Evolutionary conservation across 257 asterid species (phyloP).

Genomic region (Penstemon newberryi): DNA sequence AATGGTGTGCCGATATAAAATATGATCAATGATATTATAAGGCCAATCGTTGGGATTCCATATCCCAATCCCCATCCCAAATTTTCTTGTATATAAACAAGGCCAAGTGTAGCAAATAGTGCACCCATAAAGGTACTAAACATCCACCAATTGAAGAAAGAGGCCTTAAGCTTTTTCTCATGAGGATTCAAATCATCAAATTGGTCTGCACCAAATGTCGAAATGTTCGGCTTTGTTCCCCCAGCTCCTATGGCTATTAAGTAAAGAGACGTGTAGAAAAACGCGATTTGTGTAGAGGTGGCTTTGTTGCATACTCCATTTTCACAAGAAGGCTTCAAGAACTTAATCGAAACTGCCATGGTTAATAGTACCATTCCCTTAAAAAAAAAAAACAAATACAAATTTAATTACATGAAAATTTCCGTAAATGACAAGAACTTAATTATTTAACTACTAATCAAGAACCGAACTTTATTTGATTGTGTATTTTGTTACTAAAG

Average conservation of each 20-base stretch:
- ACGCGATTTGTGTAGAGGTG: conserved; percentile 50
- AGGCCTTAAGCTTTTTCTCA: conserved; percentile 68
- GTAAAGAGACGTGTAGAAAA: conserved; percentile 80
- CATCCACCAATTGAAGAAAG: conserved; percentile 98
- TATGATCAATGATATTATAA: conserved; percentile 50
- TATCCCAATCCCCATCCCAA: conserved; percentile 85
- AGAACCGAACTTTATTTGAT: background rate
- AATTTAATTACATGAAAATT: too few relatives aligned
- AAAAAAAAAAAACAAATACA: background rate
- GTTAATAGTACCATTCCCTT: conserved; percentile 89
- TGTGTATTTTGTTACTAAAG: conserved; percentile 13
- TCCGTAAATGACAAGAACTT: background rate
- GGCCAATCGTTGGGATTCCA: conserved; percentile 75
- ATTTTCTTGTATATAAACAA: conserved; percentile 83
- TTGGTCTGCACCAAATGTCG: conserved; percentile 92
- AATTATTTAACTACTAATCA: background rate
- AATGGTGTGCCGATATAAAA: conserved; percentile 68
- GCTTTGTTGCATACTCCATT: conserved; percentile 76
- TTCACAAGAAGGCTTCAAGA: conserved; percentile 58
- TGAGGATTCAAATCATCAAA: conserved; percentile 67
- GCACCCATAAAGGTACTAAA: conserved; percentile 79
- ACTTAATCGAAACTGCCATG: conserved; percentile 64
- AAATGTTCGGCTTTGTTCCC: conserved; percentile 87
- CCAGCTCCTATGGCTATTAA: conserved; percentile 83
- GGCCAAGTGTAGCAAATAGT: conserved; percentile 66